Percentiles rank a stretch among this genome's conserved stretches.
phyloP scores from a whole-genome alignment of 2,329 filamentous ascomycete genomes.

The Coniochaeta sp. region DNA sequence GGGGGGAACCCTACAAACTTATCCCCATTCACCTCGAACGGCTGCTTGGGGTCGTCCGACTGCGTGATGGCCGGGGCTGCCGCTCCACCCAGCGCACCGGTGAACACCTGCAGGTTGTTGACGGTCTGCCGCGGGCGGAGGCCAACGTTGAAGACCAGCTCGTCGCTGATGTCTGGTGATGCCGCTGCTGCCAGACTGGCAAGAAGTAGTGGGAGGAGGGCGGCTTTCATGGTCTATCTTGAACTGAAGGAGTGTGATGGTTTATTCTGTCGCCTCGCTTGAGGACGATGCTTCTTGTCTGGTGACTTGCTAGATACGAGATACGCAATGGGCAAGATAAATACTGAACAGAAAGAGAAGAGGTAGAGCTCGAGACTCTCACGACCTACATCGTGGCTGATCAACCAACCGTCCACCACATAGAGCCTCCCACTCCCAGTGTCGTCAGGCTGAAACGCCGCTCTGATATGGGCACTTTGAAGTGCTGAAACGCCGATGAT shows the following conservation, averaged over 20 bases:
- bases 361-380: too few species aligned
- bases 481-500: neutral
- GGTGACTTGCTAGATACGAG: neutral
- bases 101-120: conserved; percentile 34
- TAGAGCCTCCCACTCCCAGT: neutral
- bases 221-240: conserved; percentile 4
- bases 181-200: conserved; percentile 2
- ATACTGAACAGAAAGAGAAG: neutral
- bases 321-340: neutral
- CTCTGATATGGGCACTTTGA: neutral
- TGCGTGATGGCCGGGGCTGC: conserved; percentile 29
- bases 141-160: conserved; percentile 29
- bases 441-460: neutral
- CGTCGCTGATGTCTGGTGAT: conserved; percentile 18
- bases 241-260: neutral
- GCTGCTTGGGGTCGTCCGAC: conserved; percentile 28
- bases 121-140: conserved; percentile 24
- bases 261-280: neutral
- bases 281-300: neutral
- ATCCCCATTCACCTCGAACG: conserved; percentile 34
- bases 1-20: conserved; percentile 31
- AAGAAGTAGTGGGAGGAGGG: conserved; percentile 5
- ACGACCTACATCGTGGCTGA: too few species aligned
- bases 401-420: too few species aligned
- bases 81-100: conserved; percentile 29